Evolutionary conservation across 352 stramenopile genomes (phyloP).

Genomic region (Phytopythium mirpurense): DNA sequence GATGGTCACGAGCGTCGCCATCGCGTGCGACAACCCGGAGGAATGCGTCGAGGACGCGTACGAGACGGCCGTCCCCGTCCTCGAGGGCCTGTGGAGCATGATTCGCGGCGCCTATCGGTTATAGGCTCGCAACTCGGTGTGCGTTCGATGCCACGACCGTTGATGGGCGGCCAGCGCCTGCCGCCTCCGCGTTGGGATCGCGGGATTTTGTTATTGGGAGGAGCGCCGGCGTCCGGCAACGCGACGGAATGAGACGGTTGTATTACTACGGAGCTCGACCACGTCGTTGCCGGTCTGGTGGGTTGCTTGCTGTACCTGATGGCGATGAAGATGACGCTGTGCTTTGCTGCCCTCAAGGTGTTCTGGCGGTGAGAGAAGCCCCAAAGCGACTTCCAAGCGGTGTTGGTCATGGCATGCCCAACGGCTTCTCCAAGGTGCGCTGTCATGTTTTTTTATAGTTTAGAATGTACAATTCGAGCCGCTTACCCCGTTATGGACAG

Average conservation of each 20-base stretch:
- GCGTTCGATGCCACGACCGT: no score
- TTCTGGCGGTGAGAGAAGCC: no score
- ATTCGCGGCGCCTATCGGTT: constrained; percentile 48
- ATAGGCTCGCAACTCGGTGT: constrained; percentile 10
- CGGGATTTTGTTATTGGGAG: constrained; percentile 9
- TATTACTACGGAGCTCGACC: not conserved
- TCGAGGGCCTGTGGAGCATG: constrained; percentile 28
- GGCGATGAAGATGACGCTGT: no score
- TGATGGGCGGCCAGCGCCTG: no score
- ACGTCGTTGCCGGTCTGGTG: not conserved
- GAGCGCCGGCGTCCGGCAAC: not conserved
- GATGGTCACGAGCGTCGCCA: constrained; percentile 50
- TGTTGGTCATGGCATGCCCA: not conserved
- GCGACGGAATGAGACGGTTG: not conserved
- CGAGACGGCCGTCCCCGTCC: constrained; percentile 17
- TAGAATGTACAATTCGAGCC: constrained; percentile 8
- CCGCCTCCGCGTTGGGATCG: not conserved
- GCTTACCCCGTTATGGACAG: no score
- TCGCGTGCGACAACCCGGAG: constrained; percentile 68
- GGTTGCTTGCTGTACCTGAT: not conserved
- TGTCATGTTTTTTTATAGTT: constrained; percentile 2
- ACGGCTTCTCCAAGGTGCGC: not conserved
- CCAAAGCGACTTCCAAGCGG: no score
- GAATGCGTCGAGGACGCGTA: constrained; percentile 47
- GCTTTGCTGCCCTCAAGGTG: no score